A percentile compares a stretch with the other conserved stretches of the same genome.
These are phyloP conservation scores for Fraxinus quadrangulata DNA, from an alignment of 257 asterid genomes.

Conservation along the genomic window DNA sequence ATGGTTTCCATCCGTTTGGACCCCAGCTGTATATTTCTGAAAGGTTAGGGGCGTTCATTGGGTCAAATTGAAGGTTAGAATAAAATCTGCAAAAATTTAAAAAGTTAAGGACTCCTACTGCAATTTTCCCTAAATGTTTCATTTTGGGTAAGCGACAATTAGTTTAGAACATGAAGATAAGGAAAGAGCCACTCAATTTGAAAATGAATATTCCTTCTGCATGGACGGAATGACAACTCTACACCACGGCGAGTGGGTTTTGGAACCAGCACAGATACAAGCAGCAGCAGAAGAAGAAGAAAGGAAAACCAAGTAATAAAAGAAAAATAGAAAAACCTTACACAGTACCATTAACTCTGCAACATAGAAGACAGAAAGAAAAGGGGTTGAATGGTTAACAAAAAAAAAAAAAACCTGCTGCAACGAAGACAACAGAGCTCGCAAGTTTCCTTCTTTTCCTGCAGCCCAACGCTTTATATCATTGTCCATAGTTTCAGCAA, in stretches of 20 bases:
- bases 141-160: not conserved
- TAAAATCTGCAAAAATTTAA: no score
- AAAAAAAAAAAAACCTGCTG: constrained; percentile 50
- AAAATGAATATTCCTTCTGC: not conserved
- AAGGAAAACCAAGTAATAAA: not conserved
- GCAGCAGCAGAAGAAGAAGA: not conserved
- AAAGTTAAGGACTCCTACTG: no score
- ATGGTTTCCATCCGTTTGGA: no score
- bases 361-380: not conserved
- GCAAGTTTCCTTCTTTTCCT: constrained; percentile 90
- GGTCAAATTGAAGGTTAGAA: no score
- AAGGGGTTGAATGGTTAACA: not conserved
- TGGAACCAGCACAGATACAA: not conserved
- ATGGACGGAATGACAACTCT: not conserved
- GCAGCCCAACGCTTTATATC: constrained; percentile 87
- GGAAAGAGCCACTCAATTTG: not conserved
- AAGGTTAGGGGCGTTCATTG: no score
- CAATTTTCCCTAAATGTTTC: not conserved
- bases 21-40: no score
- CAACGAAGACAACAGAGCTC: constrained; percentile 85
- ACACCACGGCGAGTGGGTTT: not conserved
- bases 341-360: constrained; percentile 1
- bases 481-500: constrained; percentile 61
- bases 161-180: not conserved
- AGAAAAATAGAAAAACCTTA: not conserved